These are phyloP conservation scores for Wickerhamomyces subpelliculosus DNA, from an alignment of 805 yeast genomes.

Conservation along the genomic window DNA sequence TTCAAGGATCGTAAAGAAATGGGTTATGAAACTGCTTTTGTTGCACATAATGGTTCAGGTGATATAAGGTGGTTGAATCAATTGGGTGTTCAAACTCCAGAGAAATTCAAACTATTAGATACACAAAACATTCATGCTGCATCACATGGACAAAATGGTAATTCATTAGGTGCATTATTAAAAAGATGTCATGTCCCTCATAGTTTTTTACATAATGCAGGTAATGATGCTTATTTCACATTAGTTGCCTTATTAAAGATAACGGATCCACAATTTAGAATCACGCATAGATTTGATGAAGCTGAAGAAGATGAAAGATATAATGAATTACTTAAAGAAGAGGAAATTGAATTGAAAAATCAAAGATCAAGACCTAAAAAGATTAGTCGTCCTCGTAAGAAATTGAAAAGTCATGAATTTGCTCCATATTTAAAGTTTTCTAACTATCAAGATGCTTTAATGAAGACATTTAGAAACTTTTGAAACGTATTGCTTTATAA, in stretches of 20 bases:
- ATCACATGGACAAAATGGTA: conserved; percentile 31
- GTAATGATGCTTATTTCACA: conserved; percentile 64
- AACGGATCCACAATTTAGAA: conserved; percentile 40
- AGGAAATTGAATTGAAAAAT: background rate
- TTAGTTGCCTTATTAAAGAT: conserved; percentile 41
- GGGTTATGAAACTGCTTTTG: conserved; percentile 33
- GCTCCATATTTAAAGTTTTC: background rate
- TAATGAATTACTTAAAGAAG: background rate
- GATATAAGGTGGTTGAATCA: conserved; percentile 46
- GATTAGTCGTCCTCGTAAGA: background rate
- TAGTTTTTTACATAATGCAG: conserved; percentile 60
- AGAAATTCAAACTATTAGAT: conserved; percentile 30
- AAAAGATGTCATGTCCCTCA: conserved; percentile 46
- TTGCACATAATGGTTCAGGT: conserved; percentile 54
- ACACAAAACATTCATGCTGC: conserved; percentile 38
- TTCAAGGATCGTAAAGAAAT: conserved; percentile 23
- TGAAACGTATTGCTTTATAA: no score
- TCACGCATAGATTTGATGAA: conserved; percentile 4
- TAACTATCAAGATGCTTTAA: background rate
- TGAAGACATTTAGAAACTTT: background rate
- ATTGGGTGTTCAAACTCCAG: conserved; percentile 42
- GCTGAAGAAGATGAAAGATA: conserved; percentile 2
- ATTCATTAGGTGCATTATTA: conserved; percentile 40
- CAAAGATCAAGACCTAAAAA: background rate
- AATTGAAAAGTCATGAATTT: background rate